Evolutionary conservation across 345 rosid species (phyloP), one percentile per base, ranked within the genome.

Genomic region (Salix exigua): DNA sequence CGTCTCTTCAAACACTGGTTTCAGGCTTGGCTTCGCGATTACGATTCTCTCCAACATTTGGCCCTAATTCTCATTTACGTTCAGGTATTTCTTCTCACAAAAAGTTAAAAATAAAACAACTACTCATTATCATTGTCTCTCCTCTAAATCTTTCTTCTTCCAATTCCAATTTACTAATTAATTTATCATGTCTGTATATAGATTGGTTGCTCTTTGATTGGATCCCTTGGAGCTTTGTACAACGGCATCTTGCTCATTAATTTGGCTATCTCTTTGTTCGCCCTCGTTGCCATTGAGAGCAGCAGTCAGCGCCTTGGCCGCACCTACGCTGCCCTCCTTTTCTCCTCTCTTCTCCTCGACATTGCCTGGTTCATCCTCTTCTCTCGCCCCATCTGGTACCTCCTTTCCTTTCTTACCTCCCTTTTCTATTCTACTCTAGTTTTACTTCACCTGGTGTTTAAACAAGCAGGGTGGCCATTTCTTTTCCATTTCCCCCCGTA

Each of bases 181-280:
- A n/a, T 55, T 55, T 8, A 10, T 8, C 3, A 23, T n/a, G 37
- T 33, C 37, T 33, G 26, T 23, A 9, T n/a, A 5, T 23, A 75
- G 97, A 92, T 92, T 81, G 96, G 91, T 4, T 91, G 97, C 79
- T 91, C 98, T 8, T 77, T 94, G 82, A 86, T 92, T 68, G 97
- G 98, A 83, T 91, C 97, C 11, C 82, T 92, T 2, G 97, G 98
- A 3, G 97, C 98, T 75, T 85, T 88, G 80, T 91, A 89, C 90
- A 94, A 91, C 66, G 98, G 98, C 44, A 92, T 92, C 1, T 79
- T 89, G 84, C 73, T 94, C 28, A 84, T 89, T 26, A 88, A 91
- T 79, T 81, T 95, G 69, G 90, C 81, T 73, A 90, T 95, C 35
- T 91, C 97, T 5, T 84, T 94, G 76, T 94, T 92, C 64, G 97